Evolutionary conservation across 305 asterid genomes (phyloP).

Genomic region (Fraxinus albicans): DNA sequence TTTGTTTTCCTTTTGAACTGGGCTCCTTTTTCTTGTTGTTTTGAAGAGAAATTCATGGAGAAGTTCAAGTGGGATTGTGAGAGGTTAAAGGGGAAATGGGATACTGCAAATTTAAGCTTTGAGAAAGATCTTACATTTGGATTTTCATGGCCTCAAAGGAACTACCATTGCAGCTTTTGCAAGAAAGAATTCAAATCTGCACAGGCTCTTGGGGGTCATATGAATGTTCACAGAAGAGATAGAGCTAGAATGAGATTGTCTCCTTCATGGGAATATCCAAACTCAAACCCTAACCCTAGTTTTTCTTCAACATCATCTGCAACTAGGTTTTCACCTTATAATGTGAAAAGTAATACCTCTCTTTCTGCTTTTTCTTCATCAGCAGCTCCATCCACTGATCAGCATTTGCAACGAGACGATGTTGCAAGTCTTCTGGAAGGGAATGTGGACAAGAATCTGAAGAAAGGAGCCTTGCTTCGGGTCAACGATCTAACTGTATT

Average conservation of each 20-base stretch:
- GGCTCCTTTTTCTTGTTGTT: not conserved
- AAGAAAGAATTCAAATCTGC: constrained; percentile 66
- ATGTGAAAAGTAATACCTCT: not conserved
- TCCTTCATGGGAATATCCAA: constrained; percentile 32
- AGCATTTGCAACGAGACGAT: constrained; percentile 1
- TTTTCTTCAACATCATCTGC: constrained; percentile 18
- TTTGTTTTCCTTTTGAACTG: not conserved
- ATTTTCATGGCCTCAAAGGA: constrained; percentile 58
- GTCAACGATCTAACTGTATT: constrained; percentile 15
- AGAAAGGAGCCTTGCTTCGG: constrained; percentile 26
- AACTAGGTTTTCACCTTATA: constrained; percentile 26
- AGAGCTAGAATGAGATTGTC: constrained; percentile 56
- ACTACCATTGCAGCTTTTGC: constrained; percentile 63
- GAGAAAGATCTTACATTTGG: constrained; percentile 44
- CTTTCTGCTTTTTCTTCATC: constrained; percentile 3
- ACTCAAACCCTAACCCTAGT: constrained; percentile 33
- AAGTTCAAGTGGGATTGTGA: constrained; percentile 36
- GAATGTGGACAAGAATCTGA: constrained; percentile 23
- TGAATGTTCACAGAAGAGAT: constrained; percentile 67
- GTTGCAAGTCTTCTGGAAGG: not conserved
- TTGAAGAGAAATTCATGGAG: constrained; percentile 29
- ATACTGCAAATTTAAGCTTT: constrained; percentile 36
- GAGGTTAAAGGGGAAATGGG: constrained; percentile 30
- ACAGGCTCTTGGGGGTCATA: constrained; percentile 71
- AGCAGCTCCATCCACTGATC: constrained; percentile 16